Evolutionary conservation across 345 rosid species (phyloP).

Genomic region (Ailanthus altissimus): DNA sequence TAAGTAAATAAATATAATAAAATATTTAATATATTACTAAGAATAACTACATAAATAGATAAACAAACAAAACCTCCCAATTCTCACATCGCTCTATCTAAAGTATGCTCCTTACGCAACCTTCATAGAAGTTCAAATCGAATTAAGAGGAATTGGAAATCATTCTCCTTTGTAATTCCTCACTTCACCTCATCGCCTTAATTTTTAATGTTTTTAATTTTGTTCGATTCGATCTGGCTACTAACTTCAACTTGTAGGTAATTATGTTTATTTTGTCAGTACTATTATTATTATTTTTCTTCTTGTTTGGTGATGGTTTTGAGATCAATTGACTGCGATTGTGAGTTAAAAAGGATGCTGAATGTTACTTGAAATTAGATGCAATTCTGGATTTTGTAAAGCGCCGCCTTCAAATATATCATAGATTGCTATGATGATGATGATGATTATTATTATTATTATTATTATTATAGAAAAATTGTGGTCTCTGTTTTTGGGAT

Average conservation of each 20-base stretch:
- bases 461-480: too few species aligned
- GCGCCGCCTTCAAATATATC: neutral
- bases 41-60: neutral
- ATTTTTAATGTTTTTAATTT: slow-evolving; percentile 17
- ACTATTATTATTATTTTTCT: neutral
- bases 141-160: slow-evolving; percentile 19
- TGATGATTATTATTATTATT: too few species aligned
- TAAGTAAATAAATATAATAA: neutral
- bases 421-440: neutral
- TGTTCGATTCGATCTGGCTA: slow-evolving; percentile 21
- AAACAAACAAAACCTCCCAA: neutral
- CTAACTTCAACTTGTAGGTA: neutral
- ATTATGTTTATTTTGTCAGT: neutral
- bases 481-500: neutral
- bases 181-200: slow-evolving; percentile 2
- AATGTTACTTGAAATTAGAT: neutral
- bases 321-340: slow-evolving; percentile 2
- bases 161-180: slow-evolving; percentile 44
- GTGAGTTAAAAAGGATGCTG: neutral
- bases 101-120: slow-evolving; percentile 36
- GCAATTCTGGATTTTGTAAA: slow-evolving; percentile 5
- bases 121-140: slow-evolving; percentile 21
- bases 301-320: slow-evolving; percentile 8
- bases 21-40: neutral
- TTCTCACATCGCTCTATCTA: slow-evolving; percentile 29